phyloP scores from a whole-genome alignment of 176 grass and related monocot species.

The Oryza rufipogon region DNA sequence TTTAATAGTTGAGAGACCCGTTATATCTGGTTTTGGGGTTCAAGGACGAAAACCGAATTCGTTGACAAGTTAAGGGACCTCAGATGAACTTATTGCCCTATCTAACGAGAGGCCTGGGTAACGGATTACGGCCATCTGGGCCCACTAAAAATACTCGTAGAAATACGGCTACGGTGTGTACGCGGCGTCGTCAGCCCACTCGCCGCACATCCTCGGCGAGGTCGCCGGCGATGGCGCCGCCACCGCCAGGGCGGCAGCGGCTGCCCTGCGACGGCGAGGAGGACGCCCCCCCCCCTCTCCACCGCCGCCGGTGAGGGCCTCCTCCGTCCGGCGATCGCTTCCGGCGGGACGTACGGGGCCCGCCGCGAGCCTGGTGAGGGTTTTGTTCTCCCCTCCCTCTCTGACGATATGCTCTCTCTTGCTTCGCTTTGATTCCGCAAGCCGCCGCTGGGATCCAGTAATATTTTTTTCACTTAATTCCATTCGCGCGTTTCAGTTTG shows the following conservation, averaged over 20 bases:
- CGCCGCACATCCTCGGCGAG: background rate
- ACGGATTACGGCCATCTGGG: too few relatives aligned
- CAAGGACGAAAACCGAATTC: too few relatives aligned
- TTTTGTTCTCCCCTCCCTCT: background rate
- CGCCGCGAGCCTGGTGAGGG: slow-evolving; percentile 7
- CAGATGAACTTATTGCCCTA: too few relatives aligned
- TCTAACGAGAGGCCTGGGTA: too few relatives aligned
- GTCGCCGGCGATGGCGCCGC: background rate
- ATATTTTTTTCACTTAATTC: too few relatives aligned
- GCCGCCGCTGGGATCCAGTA: background rate
- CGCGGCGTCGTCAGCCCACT: too few relatives aligned
- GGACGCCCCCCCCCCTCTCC: background rate
- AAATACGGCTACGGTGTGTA: background rate
- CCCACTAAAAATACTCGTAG: background rate
- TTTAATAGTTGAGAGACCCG: too few relatives aligned
- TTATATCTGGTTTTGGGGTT: too few relatives aligned
- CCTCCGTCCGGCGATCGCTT: background rate
- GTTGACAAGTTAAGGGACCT: too few relatives aligned
- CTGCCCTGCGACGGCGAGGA: background rate
- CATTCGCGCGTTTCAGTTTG: background rate
- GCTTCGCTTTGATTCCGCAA: background rate
- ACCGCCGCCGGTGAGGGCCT: background rate
- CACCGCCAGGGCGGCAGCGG: too few relatives aligned
- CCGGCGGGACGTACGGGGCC: background rate
- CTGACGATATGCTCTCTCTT: background rate